A percentile compares a stretch with the other conserved stretches of the same genome.
These are phyloP conservation scores for Pestalotiopsis sp. DNA, from an alignment of 2,329 filamentous ascomycete genomes.

Conservation along the genomic window DNA sequence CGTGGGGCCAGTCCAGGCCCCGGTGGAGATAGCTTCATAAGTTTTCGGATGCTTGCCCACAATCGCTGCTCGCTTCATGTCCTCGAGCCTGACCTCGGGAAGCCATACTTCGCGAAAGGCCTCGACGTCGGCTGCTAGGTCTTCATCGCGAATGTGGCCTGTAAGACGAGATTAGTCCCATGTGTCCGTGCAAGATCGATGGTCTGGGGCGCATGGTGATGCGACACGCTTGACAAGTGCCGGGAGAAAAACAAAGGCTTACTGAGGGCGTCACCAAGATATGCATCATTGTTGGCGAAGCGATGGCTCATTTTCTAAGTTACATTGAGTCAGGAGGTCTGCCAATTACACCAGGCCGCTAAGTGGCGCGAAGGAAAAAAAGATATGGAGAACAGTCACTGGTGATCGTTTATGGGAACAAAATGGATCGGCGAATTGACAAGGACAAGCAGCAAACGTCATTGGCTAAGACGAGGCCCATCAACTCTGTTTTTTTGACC, in stretches of 20 bases:
- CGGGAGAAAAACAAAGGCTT: not conserved
- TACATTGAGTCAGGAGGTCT: not conserved
- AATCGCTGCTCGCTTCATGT: slow-evolving; percentile 4
- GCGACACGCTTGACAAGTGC: not conserved
- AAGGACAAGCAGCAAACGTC: not conserved
- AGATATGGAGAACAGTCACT: not conserved
- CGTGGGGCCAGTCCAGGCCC: not conserved
- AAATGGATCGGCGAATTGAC: not conserved
- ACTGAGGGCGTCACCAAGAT: slow-evolving; percentile 9
- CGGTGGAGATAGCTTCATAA: slow-evolving; percentile 1
- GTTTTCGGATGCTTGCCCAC: slow-evolving; percentile 8
- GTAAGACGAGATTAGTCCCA: not conserved
- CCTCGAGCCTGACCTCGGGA: not conserved
- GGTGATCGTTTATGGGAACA: not conserved
- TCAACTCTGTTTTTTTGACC: not conserved
- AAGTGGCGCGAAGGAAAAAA: not conserved
- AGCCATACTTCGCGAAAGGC: slow-evolving; percentile 4
- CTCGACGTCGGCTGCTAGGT: slow-evolving; percentile 5
- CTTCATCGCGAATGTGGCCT: slow-evolving; percentile 10
- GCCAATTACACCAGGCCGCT: not conserved
- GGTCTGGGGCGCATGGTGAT: not conserved
- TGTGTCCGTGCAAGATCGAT: not conserved
- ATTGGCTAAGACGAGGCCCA: slow-evolving; percentile 2
- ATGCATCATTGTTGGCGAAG: slow-evolving; percentile 7
- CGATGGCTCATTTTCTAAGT: slow-evolving; percentile 9